Base-by-base conservation (phyloP, 1,284 basidiomycete genomes). In the Blastosporella zonata region DNA sequence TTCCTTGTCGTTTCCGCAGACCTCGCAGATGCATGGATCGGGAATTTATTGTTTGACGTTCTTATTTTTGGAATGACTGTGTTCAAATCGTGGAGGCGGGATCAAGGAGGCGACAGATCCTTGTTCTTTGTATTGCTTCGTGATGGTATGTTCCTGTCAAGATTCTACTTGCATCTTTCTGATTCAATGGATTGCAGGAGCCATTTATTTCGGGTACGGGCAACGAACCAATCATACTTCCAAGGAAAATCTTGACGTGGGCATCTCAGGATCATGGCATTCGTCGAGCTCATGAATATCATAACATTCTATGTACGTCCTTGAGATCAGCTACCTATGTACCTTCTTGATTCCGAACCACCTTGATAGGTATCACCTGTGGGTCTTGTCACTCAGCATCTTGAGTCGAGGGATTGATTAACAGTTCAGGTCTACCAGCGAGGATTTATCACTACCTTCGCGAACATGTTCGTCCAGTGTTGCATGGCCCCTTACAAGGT, bases 181-280 rank as follows among this genome's bases (percentile, higher is more conserved):
- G 17, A n/a, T 37, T 53, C 21, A 59, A 21, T 20, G 10, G 43
- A 18, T n/a, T 17, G 46, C 25, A 64, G 64, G 64, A 8, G 57
- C 59, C 20, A 58, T 65, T 15, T 67, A 67, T 43, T 67, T 67
- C 49, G 62, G 57, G 65, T 64, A 36, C 50, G 62, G 25, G 25
- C 23, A 15, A 34, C 23, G 12, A 20, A 9, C 33, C 12, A 17
- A 21, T 29, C 25, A 28, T 22, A 0, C 2, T 18, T 2, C 12
- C 33, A 34, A 7, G 22, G 20, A 38, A 31, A 12, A 31, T 7
- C 1, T 37, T 34, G 25, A 23, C 15, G 17, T 45, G 17, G 28
- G 49, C 13, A 12, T 42, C 47, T 1, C 17, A 67, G 65, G 17
- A 58, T 61, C 21, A 65, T 65, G 60, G 54, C 58, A 27, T 21